These are phyloP conservation scores for Gastrolobium villosum DNA, from an alignment of 306 rosid species.

Conservation along the genomic window DNA sequence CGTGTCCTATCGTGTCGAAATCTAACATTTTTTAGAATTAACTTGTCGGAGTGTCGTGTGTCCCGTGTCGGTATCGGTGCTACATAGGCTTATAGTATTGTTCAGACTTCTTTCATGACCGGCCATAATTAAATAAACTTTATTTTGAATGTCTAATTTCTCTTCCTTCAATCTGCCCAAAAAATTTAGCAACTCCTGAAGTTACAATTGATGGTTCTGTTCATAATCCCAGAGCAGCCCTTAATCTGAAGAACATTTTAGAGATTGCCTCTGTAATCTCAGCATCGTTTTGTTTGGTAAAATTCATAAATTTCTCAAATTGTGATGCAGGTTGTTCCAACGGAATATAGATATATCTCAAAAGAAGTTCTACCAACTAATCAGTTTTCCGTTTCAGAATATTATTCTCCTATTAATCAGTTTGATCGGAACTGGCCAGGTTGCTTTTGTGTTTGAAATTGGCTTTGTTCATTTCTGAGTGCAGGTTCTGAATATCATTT, in stretches of 20 bases:
- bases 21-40: too few relatives aligned
- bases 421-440: conserved; percentile 96
- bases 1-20: too few relatives aligned
- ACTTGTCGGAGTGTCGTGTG: too few relatives aligned
- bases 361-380: conserved; percentile 94
- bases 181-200: background rate
- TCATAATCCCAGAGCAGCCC: conserved; percentile 5
- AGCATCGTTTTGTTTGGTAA: background rate
- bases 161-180: background rate
- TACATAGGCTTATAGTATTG: too few relatives aligned
- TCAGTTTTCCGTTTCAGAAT: conserved; percentile 97
- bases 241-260: background rate
- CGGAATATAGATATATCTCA: conserved; percentile 87
- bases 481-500: conserved; percentile 42
- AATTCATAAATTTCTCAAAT: conserved; percentile 4
- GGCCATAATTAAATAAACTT: background rate
- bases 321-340: conserved; percentile 90
- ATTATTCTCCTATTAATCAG: conserved; percentile 84
- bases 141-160: background rate
- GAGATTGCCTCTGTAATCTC: background rate
- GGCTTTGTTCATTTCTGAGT: conserved; percentile 5
- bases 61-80: too few relatives aligned
- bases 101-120: conserved; percentile 3
- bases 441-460: conserved; percentile 50
- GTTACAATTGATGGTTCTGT: conserved; percentile 2